Conservation (phyloP, 2,329 filamentous ascomycete species). For the Aspergillus neoniger region DNA sequence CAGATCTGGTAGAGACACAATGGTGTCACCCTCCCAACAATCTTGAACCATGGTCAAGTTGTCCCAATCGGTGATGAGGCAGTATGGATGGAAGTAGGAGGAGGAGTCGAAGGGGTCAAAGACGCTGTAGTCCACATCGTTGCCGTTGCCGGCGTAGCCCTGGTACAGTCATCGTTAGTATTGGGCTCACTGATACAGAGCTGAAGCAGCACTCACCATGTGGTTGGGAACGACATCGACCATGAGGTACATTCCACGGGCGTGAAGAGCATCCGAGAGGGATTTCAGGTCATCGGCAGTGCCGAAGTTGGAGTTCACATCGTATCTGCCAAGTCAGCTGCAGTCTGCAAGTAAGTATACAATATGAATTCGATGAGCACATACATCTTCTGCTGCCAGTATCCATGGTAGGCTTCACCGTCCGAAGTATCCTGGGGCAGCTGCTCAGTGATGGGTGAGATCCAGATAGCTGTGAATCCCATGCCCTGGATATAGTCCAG, state of each 20-base stretch:
- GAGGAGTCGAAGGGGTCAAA: conserved; percentile 58
- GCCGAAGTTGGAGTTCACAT: conserved; percentile 62
- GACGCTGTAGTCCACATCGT: conserved; percentile 55
- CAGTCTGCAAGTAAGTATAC: background rate
- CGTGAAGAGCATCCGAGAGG: conserved; percentile 58
- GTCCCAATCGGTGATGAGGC: conserved; percentile 55
- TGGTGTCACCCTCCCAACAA: conserved; percentile 60
- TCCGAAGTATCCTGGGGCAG: conserved; percentile 38
- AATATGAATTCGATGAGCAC: background rate
- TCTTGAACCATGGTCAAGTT: conserved; percentile 48
- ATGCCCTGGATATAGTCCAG: conserved; percentile 53
- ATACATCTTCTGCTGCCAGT: conserved; percentile 53
- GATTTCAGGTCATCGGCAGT: conserved; percentile 60
- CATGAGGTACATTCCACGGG: conserved; percentile 62
- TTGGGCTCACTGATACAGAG: background rate
- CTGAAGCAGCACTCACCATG: conserved; percentile 36
- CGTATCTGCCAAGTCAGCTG: conserved; percentile 33
- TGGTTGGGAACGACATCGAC: conserved; percentile 63
- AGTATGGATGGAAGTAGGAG: conserved; percentile 63
- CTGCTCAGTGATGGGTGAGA: conserved; percentile 48
- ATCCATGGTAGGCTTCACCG: conserved; percentile 52
- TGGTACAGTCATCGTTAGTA: conserved; percentile 6
- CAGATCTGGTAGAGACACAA: conserved; percentile 63
- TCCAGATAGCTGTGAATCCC: conserved; percentile 54
- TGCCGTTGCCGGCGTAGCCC: conserved; percentile 50